Percentiles rank a stretch among this genome's conserved stretches.
phyloP scores from a whole-genome alignment of 2,329 filamentous ascomycete genomes.

The Didymella lethalis region DNA sequence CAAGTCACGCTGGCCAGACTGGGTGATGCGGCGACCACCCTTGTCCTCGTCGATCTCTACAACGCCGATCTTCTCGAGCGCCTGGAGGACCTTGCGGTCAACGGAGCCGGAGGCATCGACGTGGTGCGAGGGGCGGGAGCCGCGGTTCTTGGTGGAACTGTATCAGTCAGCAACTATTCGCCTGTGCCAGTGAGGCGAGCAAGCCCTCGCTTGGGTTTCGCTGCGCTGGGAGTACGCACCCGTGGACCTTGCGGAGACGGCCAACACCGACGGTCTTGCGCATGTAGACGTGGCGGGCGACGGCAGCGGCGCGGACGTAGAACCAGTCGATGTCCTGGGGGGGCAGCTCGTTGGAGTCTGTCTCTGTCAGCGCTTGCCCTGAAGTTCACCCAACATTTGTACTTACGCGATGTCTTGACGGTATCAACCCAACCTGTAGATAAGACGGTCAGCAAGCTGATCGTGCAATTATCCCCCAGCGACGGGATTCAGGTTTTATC shows the following conservation, averaged over 20 bases:
- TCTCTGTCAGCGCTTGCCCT: conserved; percentile 15
- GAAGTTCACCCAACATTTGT: neutral
- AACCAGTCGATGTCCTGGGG: conserved; percentile 98
- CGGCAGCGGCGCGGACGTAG: conserved; percentile 87
- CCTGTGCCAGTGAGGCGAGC: neutral
- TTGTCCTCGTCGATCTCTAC: conserved; percentile 98
- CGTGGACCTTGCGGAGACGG: conserved; percentile 96
- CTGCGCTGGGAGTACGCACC: conserved; percentile 30
- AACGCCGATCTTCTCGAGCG: conserved; percentile 99
- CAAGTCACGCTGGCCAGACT: conserved; percentile 98
- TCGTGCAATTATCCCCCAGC: conserved; percentile 56
- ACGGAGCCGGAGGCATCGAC: conserved; percentile 94
- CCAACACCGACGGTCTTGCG: conserved; percentile 99
- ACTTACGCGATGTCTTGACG: conserved; percentile 84
- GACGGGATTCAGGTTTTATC: conserved; percentile 63
- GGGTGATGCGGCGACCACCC: conserved; percentile 97
- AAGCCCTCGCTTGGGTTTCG: neutral
- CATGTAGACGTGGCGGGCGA: conserved; percentile 98
- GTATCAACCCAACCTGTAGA: conserved; percentile 96
- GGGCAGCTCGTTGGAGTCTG: conserved; percentile 91
- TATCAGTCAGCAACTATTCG: neutral
- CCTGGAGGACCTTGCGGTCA: conserved; percentile 96
- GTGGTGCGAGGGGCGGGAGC: conserved; percentile 89
- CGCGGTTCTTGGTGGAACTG: conserved; percentile 88
- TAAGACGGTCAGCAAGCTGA: conserved; percentile 54